Conservation (phyloP, 306 rosid genomes). For the Lotus japonicus region DNA sequence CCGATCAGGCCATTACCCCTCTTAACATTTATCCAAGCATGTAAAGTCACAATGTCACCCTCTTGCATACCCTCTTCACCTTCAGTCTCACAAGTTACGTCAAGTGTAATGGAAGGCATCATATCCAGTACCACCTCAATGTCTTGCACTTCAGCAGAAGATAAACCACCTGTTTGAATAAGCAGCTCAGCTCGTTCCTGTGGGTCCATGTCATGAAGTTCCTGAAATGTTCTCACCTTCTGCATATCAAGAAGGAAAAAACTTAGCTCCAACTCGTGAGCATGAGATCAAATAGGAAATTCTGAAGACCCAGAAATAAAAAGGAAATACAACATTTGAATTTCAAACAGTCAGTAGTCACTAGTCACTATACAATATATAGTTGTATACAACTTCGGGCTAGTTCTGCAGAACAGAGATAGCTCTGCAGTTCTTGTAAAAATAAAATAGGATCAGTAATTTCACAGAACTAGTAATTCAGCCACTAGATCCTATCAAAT, state of each 20-base stretch:
- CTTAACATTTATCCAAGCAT: constrained; percentile 72
- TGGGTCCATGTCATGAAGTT: constrained; percentile 67
- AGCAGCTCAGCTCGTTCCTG: constrained; percentile 84
- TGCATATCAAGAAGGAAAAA: constrained; percentile 32
- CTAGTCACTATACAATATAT: not conserved
- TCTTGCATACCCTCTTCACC: constrained; percentile 97
- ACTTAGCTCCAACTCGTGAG: not conserved
- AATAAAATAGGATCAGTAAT: not conserved
- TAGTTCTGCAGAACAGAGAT: not conserved
- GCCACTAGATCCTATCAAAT: constrained; percentile 1
- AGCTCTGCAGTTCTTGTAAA: not conserved
- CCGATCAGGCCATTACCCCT: constrained; percentile 69
- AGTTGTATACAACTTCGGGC: not conserved
- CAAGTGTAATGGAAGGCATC: constrained; percentile 79
- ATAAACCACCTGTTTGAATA: constrained; percentile 68
- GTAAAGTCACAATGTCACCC: constrained; percentile 82
- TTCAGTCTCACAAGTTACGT: constrained; percentile 79
- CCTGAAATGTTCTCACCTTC: constrained; percentile 93
- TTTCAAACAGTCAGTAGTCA: not conserved
- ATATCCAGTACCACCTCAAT: constrained; percentile 71
- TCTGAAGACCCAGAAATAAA: not conserved
- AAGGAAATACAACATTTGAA: not conserved
- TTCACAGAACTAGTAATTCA: not conserved
- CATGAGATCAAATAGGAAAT: not conserved
- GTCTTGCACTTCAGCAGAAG: constrained; percentile 66